Evolutionary conservation across 108 stramenopile species (phyloP).

Genomic region (Asterionellopsis glacialis): DNA sequence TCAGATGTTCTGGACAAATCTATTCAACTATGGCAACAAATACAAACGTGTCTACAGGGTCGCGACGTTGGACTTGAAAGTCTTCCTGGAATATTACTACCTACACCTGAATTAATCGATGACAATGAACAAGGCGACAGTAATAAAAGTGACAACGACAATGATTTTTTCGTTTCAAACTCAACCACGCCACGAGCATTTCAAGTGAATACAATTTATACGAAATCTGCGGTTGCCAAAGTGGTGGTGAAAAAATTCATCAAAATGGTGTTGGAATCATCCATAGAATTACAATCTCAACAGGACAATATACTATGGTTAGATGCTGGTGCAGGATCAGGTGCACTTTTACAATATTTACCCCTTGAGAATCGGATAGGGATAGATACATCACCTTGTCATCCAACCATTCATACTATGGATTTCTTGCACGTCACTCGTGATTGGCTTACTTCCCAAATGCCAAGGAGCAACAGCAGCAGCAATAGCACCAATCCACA

Average conservation of each 20-base stretch:
- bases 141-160: background rate
- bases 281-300: background rate
- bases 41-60: background rate
- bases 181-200: constrained; percentile 3
- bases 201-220: constrained; percentile 42
- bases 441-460: constrained; percentile 9
- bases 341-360: constrained; percentile 27
- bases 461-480: too few species aligned
- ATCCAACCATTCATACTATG: constrained; percentile 4
- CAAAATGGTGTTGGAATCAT: constrained; percentile 13
- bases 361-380: constrained; percentile 21
- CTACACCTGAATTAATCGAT: constrained; percentile 18
- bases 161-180: too few species aligned
- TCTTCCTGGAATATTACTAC: constrained; percentile 29
- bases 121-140: background rate
- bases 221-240: constrained; percentile 17
- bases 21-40: constrained; percentile 4
- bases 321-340: constrained; percentile 42
- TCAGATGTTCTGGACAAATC: background rate
- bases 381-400: constrained; percentile 26
- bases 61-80: constrained; percentile 24
- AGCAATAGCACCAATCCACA: background rate
- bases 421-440: constrained; percentile 21
- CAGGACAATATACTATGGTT: constrained; percentile 22
- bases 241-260: constrained; percentile 18